Evolutionary conservation across 495 filamentous ascomycete species (phyloP).

Genomic region (Xylaria flabelliformis): DNA sequence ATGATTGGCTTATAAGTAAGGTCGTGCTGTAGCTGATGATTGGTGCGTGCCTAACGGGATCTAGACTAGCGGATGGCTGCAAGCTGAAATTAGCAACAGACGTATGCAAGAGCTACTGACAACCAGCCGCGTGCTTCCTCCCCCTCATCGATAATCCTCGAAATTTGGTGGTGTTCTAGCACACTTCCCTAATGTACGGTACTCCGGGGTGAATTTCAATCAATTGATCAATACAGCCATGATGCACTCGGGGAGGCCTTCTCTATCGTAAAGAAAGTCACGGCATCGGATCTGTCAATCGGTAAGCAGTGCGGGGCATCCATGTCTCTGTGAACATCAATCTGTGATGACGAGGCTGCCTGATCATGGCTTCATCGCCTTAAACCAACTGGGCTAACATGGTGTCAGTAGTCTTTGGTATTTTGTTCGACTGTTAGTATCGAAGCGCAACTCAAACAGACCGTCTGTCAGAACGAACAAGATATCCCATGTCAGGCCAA

Average conservation of each 20-base stretch:
- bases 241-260: background rate
- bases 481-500: constrained; percentile 31
- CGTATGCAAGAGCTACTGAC: constrained; percentile 3
- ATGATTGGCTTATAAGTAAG: background rate
- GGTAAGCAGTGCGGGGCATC: constrained; percentile 10
- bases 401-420: background rate
- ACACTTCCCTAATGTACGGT: background rate
- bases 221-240: background rate
- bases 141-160: background rate
- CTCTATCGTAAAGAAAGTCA: background rate
- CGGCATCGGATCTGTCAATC: background rate
- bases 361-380: background rate
- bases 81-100: constrained; percentile 24
- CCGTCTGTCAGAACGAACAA: background rate
- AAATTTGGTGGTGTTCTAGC: background rate
- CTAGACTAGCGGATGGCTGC: constrained; percentile 10
- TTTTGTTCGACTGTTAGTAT: background rate
- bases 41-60: background rate
- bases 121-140: background rate
- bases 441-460: background rate
- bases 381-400: background rate
- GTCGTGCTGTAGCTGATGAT: background rate
- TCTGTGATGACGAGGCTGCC: background rate
- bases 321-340: background rate
- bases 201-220: background rate